A percentile compares a stretch with the other conserved stretches of the same genome.
These are phyloP conservation scores for Metschnikowia peoriensis DNA, from an alignment of 805 yeast species.

Conservation along the genomic window DNA sequence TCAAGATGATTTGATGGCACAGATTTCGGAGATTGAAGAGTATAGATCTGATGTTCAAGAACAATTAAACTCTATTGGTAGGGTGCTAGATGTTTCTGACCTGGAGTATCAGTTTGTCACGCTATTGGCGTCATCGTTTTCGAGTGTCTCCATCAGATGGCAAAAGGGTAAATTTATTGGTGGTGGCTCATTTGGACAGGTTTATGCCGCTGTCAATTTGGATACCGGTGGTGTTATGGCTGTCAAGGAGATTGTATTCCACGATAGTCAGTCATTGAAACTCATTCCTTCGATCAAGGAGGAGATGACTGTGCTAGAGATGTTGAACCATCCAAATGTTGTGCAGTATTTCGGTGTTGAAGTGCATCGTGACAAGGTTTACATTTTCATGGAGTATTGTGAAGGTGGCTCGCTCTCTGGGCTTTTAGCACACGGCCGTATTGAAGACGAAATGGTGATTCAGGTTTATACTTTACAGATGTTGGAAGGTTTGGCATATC, in stretches of 20 bases:
- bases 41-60: slow-evolving; percentile 46
- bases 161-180: slow-evolving; percentile 93
- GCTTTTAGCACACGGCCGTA: slow-evolving; percentile 83
- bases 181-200: slow-evolving; percentile 94
- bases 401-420: slow-evolving; percentile 92
- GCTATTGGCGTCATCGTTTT: slow-evolving; percentile 82
- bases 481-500: slow-evolving; percentile 92
- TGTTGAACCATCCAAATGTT: slow-evolving; percentile 92
- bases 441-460: slow-evolving; percentile 90
- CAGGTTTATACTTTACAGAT: slow-evolving; percentile 88
- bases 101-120: slow-evolving; percentile 85
- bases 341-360: slow-evolving; percentile 97
- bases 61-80: slow-evolving; percentile 59
- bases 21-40: slow-evolving; percentile 62
- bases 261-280: slow-evolving; percentile 80
- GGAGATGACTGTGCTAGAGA: slow-evolving; percentile 94
- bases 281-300: slow-evolving; percentile 86
- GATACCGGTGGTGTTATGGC: slow-evolving; percentile 97
- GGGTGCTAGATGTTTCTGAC: slow-evolving; percentile 84
- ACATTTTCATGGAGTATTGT: slow-evolving; percentile 96
- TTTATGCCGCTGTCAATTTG: slow-evolving; percentile 85
- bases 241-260: slow-evolving; percentile 90
- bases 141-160: slow-evolving; percentile 93
- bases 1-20: slow-evolving; percentile 65
- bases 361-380: slow-evolving; percentile 92